Percentiles rank a stretch among this genome's conserved stretches.
These are phyloP conservation scores for Saraca asoca DNA, from an alignment of 331 rosid species.

Conservation along the genomic window DNA sequence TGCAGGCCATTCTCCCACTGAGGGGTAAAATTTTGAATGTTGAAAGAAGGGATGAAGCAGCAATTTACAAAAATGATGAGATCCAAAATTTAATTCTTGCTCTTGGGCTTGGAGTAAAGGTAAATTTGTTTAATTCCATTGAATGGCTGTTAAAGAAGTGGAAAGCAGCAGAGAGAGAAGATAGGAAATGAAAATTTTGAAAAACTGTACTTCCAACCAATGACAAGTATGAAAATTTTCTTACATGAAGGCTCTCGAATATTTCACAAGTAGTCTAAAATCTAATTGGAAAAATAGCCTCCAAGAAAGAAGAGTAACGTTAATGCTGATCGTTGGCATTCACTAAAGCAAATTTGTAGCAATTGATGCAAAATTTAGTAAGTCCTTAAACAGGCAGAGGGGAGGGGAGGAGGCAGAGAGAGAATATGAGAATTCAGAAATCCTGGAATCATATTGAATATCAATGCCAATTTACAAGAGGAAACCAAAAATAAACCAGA, in stretches of 20 bases:
- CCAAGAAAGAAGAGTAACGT: no score
- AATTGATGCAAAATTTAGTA: background rate
- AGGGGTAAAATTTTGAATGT: slow-evolving; percentile 94
- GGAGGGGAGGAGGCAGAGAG: no score
- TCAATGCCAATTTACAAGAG: no score
- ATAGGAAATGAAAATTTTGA: background rate
- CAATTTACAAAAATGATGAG: slow-evolving; percentile 96
- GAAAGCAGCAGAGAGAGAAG: slow-evolving; percentile 1
- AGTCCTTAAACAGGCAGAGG: background rate
- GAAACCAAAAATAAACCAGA: no score
- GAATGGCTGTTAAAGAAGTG: slow-evolving; percentile 10
- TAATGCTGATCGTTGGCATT: no score
- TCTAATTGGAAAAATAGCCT: slow-evolving; percentile 1
- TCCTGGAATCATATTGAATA: background rate
- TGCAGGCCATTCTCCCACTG: slow-evolving; percentile 97
- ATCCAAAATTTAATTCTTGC: slow-evolving; percentile 88
- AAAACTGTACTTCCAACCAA: background rate
- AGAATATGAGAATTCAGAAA: slow-evolving; percentile 4
- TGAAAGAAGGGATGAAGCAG: slow-evolving; percentile 96
- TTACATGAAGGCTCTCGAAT: no score
- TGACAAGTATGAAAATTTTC: background rate
- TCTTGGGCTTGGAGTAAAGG: slow-evolving; percentile 99
- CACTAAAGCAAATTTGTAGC: background rate
- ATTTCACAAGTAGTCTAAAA: background rate
- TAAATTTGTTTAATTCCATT: slow-evolving; percentile 31